These are phyloP conservation scores for Saturnispora dispora DNA, from an alignment of 805 yeast species.

Conservation along the genomic window DNA sequence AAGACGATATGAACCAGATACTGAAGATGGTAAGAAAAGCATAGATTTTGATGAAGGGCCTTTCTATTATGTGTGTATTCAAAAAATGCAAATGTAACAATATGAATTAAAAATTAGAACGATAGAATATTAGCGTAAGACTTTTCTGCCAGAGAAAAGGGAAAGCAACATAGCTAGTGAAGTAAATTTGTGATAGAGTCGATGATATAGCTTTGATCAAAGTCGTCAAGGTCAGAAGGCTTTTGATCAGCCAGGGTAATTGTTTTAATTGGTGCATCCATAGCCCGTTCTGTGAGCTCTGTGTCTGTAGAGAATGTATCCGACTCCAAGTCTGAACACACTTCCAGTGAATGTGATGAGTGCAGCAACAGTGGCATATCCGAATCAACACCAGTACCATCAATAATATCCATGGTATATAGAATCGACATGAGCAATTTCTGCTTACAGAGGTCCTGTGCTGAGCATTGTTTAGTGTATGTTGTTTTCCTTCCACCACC, in stretches of 20 bases:
- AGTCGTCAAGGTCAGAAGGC: neutral
- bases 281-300: neutral
- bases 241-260: neutral
- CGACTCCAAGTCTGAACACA: neutral
- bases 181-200: neutral
- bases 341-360: neutral
- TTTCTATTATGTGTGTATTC: neutral
- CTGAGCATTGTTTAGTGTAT: neutral
- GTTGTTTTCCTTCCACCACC: neutral
- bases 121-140: neutral
- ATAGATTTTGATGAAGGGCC: neutral
- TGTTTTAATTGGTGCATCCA: neutral
- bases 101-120: neutral
- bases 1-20: slow-evolving; percentile 22
- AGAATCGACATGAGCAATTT: neutral
- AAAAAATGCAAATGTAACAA: neutral
- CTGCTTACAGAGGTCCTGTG: neutral
- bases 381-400: slow-evolving; percentile 2
- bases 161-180: neutral
- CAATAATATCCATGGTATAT: neutral
- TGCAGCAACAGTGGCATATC: neutral
- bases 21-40: slow-evolving; percentile 4
- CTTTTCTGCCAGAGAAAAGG: neutral
- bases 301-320: neutral
- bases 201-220: neutral